Evolutionary conservation across 202 grass and related monocot genomes (phyloP), one percentile per base, ranked within the genome.

Genomic region (Setaria italica): DNA sequence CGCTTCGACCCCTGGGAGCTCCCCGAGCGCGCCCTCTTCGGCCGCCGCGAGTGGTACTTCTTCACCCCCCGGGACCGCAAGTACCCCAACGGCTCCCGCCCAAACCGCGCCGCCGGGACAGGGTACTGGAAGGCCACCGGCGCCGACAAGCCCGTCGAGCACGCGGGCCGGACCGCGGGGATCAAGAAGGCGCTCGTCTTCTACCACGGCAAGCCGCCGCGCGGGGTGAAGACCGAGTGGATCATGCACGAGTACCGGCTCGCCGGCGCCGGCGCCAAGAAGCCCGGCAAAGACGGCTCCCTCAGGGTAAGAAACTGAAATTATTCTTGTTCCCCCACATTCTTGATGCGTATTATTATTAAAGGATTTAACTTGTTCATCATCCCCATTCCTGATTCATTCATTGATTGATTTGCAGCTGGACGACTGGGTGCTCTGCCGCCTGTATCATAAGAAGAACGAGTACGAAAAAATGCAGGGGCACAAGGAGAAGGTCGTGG

Each of bases 51-150:
- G 72, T 97, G 94, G 94, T 97, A 97, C 88, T 97, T 97, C 85
- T 97, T 97, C 89, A 97, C 94, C 2, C 89, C 94, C 1, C 50
- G 94, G 0, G 91, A 90, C 71, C 84, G 94, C 34, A 97, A 97
- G 89, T 97, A 97, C 80, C 92, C 95, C 12, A 97, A 94, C 51
- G 92, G 92, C 2, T 94, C 87, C 0, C 69, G 95, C 11, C 95
- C 95, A 51, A 97, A 93, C 76, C 58, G 95, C 37, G 84, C 90
- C 17, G 92, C 95, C 1, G 91, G 91, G 0, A 12, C 37, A 2
- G 91, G 91, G 0, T 97, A 97, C 89, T 97, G 94, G 94, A 97
- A 97, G 81, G 94, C 94, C n/a, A 97, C 94, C 3, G 91, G 94
- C 37, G 91, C 94, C 3, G 94, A 97, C 75, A 97, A 91, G 81